Evolutionary conservation across 2,329 filamentous ascomycete genomes (phyloP), one percentile per base, ranked within the genome.

Genomic region (Aspergillus brunneoviolaceus): DNA sequence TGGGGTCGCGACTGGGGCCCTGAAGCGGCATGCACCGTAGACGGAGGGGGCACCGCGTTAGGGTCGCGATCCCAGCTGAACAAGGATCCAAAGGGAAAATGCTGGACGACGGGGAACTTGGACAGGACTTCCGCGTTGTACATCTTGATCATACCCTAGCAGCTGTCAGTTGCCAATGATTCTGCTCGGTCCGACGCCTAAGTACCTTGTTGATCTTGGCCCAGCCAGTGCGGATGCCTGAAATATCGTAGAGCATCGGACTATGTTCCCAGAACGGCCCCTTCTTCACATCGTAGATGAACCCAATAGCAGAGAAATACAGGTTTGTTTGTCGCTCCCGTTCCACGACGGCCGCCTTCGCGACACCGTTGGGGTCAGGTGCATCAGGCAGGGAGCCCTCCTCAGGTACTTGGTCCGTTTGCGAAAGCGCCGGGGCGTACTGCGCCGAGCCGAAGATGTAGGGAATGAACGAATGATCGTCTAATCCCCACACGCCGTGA

Each of bases 81-180:
- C n/a, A 95, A 79, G 5, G 87, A 89, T 27, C 91, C 91, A 66
- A 95, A 94, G 2, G 84, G 85, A 67, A 95, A 98, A 76, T 99
- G 95, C 77, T 99, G 95, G n/a, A 99, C 92, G 2, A 99, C 95
- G 2, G 95, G 95, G 72, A 97, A 97, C 76, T 99, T 99, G 45
- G 90, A 91, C 14, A 99, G 82, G 3, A 99, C 95, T 79, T 99
- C 95, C 19, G 91, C 95, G 67, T 96, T 92, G 79, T 94, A 99
- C 95, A 99, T 99, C 78, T 98, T 99, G 70, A 99, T 87, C 95
- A 99, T 98, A 55, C 95, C 95, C 88, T 89, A 25, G 2, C 31
- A 61, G 19, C 19, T 16, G 45, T 67, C 50, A 67, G 51, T 29
- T 29, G 5, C 10, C 12, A 2, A 27, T 1, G 6, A 2, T 12